A percentile compares a stretch with the other conserved stretches of the same genome.
Conservation (phyloP, 345 rosid species). For the rapeseed (Brassica napus) region Da-Ae NC_063434.1:8774501-8775000, state of each 20-base stretch:
- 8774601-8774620: constrained; percentile 69
- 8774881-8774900: not conserved
- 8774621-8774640: constrained; percentile 71
- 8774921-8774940: constrained; percentile 17
- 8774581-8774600: constrained; percentile 74
- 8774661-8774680: constrained; percentile 77
- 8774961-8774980: not conserved
- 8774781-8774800: constrained; percentile 20
- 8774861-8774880: constrained; percentile 9
- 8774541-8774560: constrained; percentile 93
- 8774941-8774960: constrained; percentile 24
- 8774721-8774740: constrained; percentile 16
- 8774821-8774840: constrained; percentile 16
- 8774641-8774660: constrained; percentile 80
- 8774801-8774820: constrained; percentile 30
- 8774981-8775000: constrained; percentile 15
- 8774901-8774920: constrained; percentile 14
- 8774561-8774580: constrained; percentile 98
- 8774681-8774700: constrained; percentile 49
- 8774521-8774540: constrained; percentile 77
- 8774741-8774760: constrained; percentile 12
- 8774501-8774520: constrained; percentile 93
- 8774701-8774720: not conserved
- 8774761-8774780: constrained; percentile 7
- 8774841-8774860: constrained; percentile 1